Percentiles rank a stretch among this genome's conserved stretches.
phyloP scores from a whole-genome alignment of 2,329 filamentous ascomycete genomes.

The Penicillium concentricum region DNA sequence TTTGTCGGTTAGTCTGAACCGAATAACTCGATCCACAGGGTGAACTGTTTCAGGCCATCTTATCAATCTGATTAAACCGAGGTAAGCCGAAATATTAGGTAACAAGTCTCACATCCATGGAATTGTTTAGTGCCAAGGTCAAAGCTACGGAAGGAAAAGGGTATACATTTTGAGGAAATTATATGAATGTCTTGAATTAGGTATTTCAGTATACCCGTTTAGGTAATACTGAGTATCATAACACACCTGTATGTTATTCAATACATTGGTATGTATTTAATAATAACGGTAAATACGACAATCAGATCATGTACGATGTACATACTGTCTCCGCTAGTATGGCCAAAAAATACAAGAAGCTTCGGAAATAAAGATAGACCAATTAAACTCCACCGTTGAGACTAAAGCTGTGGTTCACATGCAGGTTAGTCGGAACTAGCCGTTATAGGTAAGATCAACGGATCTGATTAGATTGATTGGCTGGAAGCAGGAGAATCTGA shows the following conservation, averaged over 20 bases:
- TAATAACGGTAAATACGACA: neutral
- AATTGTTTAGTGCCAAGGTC: neutral
- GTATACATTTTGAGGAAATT: neutral
- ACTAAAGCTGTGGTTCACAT: neutral
- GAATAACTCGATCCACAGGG: neutral
- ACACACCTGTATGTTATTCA: neutral
- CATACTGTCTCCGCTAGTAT: neutral
- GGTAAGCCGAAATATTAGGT: conserved; percentile 8
- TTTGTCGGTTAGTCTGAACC: neutral
- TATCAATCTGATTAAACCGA: conserved; percentile 11
- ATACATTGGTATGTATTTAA: neutral
- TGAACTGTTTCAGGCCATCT: conserved; percentile 3
- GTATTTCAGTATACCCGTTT: neutral
- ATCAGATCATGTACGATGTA: no score
- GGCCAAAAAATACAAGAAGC: neutral
- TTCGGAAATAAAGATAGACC: neutral
- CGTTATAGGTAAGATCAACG: conserved; percentile 13
- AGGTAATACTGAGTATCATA: neutral
- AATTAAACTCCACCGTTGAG: neutral
- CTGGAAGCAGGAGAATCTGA: conserved; percentile 3
- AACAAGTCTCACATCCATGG: neutral
- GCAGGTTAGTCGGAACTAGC: neutral
- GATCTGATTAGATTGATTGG: conserved; percentile 28
- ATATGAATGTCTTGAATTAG: neutral
- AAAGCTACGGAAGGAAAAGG: no score